Base-by-base conservation (phyloP, 495 filamentous ascomycete genomes). In the Xylaria grammica region DNA sequence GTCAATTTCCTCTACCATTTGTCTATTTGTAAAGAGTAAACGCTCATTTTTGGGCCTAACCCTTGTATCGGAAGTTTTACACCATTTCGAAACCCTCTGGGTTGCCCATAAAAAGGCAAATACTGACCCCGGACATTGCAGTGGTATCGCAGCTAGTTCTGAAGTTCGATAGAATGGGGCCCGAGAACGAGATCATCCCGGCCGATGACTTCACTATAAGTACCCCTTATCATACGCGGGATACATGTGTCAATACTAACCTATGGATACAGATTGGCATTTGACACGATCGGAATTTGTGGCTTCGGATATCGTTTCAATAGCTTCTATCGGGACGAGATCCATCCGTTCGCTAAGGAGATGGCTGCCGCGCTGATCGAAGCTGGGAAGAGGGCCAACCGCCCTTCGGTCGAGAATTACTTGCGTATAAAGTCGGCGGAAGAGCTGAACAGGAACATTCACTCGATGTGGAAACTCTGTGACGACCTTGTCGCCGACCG, bases 241-340 rank as follows among this genome's bases (percentile, higher is more conserved):
- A 17, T 61, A 77, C 73, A 51, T 20, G 10, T 29, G n/a, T 42
- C 9, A 2, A 7, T 27, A 19, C 45, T 61, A n/a, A 61, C 20
- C 72, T 72, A 2, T 67, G 70, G 5, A 71, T 79, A 6, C 81
- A 85, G 56, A 8, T 66, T 89, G 56, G 86, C 85, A 0, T 74
- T 89, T 7, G 87, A 91, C 65, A 84, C 83, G 0, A 85, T 90
- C 54, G 85, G 85, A 0, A 75, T 90, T 24, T 90, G 85, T 62
- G 75, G 86, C 0, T 88, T 89, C 84, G 84, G 81, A 36, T 84
- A 76, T 27, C 81, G 87, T 8, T 90, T 90, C 77, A 89, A 90
- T 63, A 83, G 79, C 3, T 89, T 87, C 71, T 89, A 89, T 62
- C 75, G 76, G n/a, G 82, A 87, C 7, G 77, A 83, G 0, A 69